These are phyloP conservation scores for Trichoderma sp. DNA, from an alignment of 2,329 filamentous ascomycete genomes.

Conservation along the genomic window DNA sequence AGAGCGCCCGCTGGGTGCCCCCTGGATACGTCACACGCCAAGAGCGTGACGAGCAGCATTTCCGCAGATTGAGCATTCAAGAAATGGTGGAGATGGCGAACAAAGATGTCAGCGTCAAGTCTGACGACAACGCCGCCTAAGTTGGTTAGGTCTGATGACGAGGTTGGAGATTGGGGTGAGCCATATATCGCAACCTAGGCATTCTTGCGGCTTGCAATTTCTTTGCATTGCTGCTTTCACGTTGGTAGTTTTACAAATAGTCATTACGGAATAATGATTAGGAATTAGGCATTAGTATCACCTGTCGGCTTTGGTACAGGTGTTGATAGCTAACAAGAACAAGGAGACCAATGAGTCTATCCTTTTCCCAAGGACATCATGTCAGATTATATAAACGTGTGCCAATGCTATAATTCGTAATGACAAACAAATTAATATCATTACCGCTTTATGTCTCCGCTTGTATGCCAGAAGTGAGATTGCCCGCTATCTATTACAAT, in stretches of 20 bases:
- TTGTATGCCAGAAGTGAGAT: not conserved
- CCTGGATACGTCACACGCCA: constrained; percentile 42
- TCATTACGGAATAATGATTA: constrained; percentile 5
- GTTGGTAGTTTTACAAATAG: not conserved
- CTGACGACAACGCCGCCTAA: not conserved
- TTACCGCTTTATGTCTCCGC: not conserved
- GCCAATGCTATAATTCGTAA: not conserved
- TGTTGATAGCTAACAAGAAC: not conserved
- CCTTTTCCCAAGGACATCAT: not conserved
- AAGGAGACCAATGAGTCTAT: not conserved
- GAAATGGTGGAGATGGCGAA: constrained; percentile 19
- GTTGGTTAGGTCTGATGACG: not conserved
- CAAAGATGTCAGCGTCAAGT: constrained; percentile 8
- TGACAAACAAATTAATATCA: constrained; percentile 7
- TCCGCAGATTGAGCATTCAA: constrained; percentile 25
- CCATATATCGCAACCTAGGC: not conserved
- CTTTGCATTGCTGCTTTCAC: not conserved
- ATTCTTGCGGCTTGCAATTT: not conserved
- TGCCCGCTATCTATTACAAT: constrained; percentile 15
- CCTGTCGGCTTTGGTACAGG: not conserved
- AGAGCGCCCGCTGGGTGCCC: constrained; percentile 52
- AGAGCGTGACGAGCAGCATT: constrained; percentile 33
- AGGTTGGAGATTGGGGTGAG: not conserved
- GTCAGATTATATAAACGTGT: not conserved
- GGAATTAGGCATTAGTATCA: not conserved